These are phyloP conservation scores for Botrytis cinerea DNA, from an alignment of 2,329 filamentous ascomycete species.

Conservation along the genomic window DNA sequence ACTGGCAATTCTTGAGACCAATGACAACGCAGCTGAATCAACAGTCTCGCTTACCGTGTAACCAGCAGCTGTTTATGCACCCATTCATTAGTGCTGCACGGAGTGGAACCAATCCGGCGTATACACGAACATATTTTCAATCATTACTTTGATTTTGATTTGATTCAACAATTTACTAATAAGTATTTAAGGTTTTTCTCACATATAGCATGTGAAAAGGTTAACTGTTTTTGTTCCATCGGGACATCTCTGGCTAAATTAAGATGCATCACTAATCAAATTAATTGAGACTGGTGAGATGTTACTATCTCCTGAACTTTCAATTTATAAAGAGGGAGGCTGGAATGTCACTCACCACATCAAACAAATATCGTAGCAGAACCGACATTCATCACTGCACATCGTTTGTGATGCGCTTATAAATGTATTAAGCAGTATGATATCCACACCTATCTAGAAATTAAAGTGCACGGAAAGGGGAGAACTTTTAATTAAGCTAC, in stretches of 20 bases:
- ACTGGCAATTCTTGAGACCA: background rate
- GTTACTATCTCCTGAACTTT: background rate
- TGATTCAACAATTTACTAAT: background rate
- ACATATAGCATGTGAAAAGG: background rate
- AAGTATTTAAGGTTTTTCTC: background rate
- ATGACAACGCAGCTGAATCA: background rate
- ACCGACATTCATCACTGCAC: background rate
- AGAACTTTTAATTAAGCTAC: background rate
- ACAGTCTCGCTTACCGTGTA: background rate
- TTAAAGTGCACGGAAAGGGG: background rate
- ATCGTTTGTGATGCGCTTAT: background rate
- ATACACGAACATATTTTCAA: background rate
- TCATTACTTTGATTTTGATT: background rate
- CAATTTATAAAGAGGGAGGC: too few relatives aligned
- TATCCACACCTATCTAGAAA: background rate
- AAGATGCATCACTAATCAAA: background rate
- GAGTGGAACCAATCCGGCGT: background rate
- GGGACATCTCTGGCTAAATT: too few relatives aligned
- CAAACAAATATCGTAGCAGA: background rate
- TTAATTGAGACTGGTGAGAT: background rate
- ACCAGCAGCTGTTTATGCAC: background rate
- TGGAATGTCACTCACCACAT: background rate
- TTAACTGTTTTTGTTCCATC: background rate
- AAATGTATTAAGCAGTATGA: background rate
- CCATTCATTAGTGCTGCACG: background rate